Evolutionary conservation across 2,329 filamentous ascomycete species (phyloP).

Genomic region (Fusarium oxysporum): DNA sequence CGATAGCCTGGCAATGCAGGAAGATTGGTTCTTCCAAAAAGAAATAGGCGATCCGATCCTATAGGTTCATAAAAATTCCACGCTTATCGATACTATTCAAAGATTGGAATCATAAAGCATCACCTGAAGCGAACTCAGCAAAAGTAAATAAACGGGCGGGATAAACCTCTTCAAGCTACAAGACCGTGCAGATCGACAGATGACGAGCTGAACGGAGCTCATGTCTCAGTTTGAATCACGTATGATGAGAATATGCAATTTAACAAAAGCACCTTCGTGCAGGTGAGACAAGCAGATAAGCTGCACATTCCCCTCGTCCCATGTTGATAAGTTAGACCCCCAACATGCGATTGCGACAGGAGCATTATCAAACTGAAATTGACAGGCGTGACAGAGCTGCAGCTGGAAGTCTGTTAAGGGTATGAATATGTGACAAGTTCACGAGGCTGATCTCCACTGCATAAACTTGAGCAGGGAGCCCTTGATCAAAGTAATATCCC

Average conservation of each 20-base stretch:
- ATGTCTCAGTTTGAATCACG: slow-evolving; percentile 21
- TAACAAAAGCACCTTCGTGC: neutral
- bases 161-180: neutral
- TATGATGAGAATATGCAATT: slow-evolving; percentile 5
- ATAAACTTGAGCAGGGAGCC: slow-evolving; percentile 31
- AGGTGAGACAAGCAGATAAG: slow-evolving; percentile 33
- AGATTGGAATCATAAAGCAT: neutral
- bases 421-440: slow-evolving; percentile 1
- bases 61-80: neutral
- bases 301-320: slow-evolving; percentile 13
- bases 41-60: neutral
- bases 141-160: neutral
- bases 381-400: neutral
- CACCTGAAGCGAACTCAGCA: neutral
- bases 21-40: neutral
- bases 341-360: neutral
- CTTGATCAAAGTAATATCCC: slow-evolving; percentile 39
- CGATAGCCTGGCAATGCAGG: neutral
- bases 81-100: neutral
- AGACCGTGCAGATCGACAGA: slow-evolving; percentile 7
- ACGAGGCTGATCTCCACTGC: slow-evolving; percentile 17
- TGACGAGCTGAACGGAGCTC: neutral
- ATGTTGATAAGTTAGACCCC: slow-evolving; percentile 10
- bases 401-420: neutral
- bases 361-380: slow-evolving; percentile 1